Base-by-base conservation (phyloP, 2,329 filamentous ascomycete genomes). In the Penicillium freii region DNA sequence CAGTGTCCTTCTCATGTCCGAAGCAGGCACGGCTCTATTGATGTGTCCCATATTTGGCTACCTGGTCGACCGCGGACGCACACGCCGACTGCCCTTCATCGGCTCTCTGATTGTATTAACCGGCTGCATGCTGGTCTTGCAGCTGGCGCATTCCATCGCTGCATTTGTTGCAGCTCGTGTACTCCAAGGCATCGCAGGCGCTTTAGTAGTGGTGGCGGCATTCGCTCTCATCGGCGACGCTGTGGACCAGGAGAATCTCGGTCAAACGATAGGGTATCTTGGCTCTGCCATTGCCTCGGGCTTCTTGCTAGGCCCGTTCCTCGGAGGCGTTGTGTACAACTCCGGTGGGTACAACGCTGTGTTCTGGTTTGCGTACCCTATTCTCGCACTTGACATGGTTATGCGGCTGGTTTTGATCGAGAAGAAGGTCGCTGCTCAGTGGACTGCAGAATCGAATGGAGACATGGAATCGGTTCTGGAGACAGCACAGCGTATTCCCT, bases 371-470 rank as follows among this genome's bases (percentile, higher is more conserved):
- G 81, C 79, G 0, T 77, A 84, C 47, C 80, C 75, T 0, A 69
- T 88, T 9, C 68, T 88, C 1, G 78, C 66, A 0, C 58, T 87
- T 17, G 86, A 88, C 68, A 82, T 88, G 57, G 54, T 83, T 23
- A 81, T 87, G 78, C 80, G 86, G 13, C 64, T 85, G 0, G 67
- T 84, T 5, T 77, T 88, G 51, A 78, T 88, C n/a, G 86, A 88
- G 70, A 86, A 85, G 71, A 85, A 83, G 66, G 77, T 79, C 1
- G 84, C 84, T 4, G 61, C 62, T 13, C 63, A 69, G 21, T 71
- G 74, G 46, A 46, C 21, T 15, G 48, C 29, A 52, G 31, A 40
- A 25, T 48, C 49, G 2, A 59, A 43, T 44, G 45, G 23, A 13
- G 51, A 52, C 11, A 69, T 46, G 75, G 69, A 62, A 76, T 76